These are phyloP conservation scores for Xylaria digitata DNA, from an alignment of 2,329 filamentous ascomycete genomes.

Conservation along the genomic window DNA sequence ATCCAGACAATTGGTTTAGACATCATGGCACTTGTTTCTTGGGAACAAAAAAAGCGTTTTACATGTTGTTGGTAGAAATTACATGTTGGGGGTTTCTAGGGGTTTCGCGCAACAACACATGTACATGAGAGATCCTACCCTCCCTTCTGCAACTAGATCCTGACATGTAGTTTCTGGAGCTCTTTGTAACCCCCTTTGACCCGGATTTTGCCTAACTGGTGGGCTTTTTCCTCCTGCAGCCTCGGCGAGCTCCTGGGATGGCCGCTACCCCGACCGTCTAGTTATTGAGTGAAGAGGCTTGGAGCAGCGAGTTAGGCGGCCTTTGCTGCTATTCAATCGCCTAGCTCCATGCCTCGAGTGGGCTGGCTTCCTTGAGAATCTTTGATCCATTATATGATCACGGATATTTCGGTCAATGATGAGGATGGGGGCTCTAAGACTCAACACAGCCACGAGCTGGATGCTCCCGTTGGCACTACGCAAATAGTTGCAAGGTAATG, in stretches of 20 bases:
- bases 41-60: too few species aligned
- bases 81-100: too few species aligned
- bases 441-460: background rate
- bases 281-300: too few species aligned
- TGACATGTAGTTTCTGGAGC: background rate
- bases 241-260: too few species aligned
- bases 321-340: background rate
- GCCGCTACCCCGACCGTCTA: background rate
- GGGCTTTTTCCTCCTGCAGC: background rate
- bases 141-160: too few species aligned
- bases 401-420: background rate
- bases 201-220: background rate
- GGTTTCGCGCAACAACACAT: too few species aligned
- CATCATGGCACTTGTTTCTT: too few species aligned
- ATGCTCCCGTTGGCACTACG: background rate
- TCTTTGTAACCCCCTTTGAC: background rate
- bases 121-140: too few species aligned
- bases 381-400: background rate
- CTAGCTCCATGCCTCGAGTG: background rate
- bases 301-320: background rate
- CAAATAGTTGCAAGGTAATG: background rate
- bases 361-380: background rate
- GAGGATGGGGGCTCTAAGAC: conserved; percentile 1
- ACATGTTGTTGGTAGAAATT: too few species aligned
- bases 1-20: too few species aligned